Percentiles rank a stretch among this genome's conserved stretches.
phyloP scores from a whole-genome alignment of 805 yeast genomes.

The Starmerella khaoyaiensis region DNA sequence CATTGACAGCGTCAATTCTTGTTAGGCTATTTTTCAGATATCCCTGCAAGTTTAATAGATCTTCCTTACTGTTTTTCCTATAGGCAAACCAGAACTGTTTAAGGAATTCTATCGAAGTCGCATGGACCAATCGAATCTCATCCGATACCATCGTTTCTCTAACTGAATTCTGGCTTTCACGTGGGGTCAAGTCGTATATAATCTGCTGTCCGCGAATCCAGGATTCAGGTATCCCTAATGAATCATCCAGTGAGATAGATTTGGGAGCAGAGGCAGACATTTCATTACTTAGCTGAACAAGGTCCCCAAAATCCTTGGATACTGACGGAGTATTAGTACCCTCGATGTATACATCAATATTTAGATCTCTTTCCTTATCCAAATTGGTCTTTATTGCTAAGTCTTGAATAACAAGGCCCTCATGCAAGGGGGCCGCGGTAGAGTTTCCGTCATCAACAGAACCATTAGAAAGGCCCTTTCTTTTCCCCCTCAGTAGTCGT shows the following conservation, averaged over 20 bases:
- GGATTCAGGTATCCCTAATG: slow-evolving; percentile 35
- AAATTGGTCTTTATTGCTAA: slow-evolving; percentile 15
- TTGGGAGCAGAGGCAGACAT: neutral
- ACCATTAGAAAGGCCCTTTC: neutral
- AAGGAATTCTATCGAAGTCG: slow-evolving; percentile 61
- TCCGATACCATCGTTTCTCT: slow-evolving; percentile 3
- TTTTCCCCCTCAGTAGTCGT: slow-evolving; percentile 50
- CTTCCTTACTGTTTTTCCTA: slow-evolving; percentile 21
- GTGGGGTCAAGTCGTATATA: slow-evolving; percentile 11
- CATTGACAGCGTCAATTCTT: slow-evolving; percentile 10
- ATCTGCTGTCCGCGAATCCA: slow-evolving; percentile 53
- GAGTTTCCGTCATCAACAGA: slow-evolving; percentile 4
- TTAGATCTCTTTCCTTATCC: slow-evolving; percentile 10
- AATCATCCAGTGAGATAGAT: neutral
- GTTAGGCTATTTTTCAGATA: slow-evolving; percentile 14
- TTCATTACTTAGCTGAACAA: neutral
- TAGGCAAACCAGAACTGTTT: slow-evolving; percentile 51
- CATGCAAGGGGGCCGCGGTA: slow-evolving; percentile 19
- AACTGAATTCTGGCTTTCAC: neutral
- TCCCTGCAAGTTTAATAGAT: slow-evolving; percentile 25
- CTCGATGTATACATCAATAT: neutral
- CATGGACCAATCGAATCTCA: slow-evolving; percentile 47
- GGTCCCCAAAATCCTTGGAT: slow-evolving; percentile 1
- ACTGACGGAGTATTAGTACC: neutral
- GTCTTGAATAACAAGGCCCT: slow-evolving; percentile 23